Evolutionary conservation across 192 early-diverging fungal genomes (phyloP), one percentile per base, ranked within the genome.

Genomic region (Coemansia sp.): DNA sequence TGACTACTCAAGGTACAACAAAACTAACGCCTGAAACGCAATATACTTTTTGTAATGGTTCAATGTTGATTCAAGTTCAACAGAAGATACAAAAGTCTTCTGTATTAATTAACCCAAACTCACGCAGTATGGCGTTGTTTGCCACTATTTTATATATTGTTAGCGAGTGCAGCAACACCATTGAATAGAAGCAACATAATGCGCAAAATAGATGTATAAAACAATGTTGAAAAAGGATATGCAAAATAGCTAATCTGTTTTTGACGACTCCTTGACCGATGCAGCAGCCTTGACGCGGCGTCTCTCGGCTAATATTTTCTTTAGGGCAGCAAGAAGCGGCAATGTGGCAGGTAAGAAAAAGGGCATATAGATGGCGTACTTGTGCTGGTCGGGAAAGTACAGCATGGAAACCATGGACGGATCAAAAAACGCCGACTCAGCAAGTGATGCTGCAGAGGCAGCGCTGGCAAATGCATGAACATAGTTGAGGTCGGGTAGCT

Each of bases 351-450:
- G 96, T 12, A 98, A 85, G 77, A 98, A 96, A 57, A 95, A 82
- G 10, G 96, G 96, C 89, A 96, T 89, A 62, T 98, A 98, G 37
- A 98, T 92, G 14, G 95, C 97, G 59, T 91, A 93, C 75, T 93
- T 97, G 81, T 99, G 97, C 73, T 99, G 95, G 61, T 94, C 91
- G 5, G 97, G 97, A 80, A 99, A 99, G 68, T 99, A 99, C 5
- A 98, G 82, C 87, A 97, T 86, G 4, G 93, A 89, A 0, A 99
- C 94, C 97, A 99, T 97, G 10, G 93, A 93, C 1, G 95, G 94
- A 68, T 99, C 93, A 86, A 97, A 98, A 69, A 99, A 99, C 5
- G 97, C 96, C 3, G 80, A 81, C 77, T 98, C 94, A 2, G 95
- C 85, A 12, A 83, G 59, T 25, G 72, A 72, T 6, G 94, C 73